Conservation (phyloP, 768 basidiomycete species). For the Mycena rosella region DNA sequence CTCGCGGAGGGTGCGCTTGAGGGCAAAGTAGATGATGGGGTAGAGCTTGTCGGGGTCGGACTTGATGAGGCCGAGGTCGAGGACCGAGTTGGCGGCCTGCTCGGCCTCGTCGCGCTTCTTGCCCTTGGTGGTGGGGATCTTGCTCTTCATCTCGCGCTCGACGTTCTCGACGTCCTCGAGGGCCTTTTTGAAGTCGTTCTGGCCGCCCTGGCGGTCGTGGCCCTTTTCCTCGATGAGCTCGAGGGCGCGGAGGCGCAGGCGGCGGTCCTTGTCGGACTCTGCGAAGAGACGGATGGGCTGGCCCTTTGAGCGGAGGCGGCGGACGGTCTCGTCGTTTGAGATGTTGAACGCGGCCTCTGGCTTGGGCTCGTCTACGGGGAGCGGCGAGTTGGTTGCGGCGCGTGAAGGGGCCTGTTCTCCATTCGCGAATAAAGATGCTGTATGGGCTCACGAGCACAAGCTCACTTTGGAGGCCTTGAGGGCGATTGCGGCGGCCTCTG, state of each 20-base stretch:
- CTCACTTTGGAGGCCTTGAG: conserved; percentile 61
- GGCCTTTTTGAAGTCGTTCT: conserved; percentile 95
- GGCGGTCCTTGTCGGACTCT: conserved; percentile 94
- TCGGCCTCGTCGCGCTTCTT: conserved; percentile 77
- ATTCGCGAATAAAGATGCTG: conserved; percentile 52
- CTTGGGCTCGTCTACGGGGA: conserved; percentile 55
- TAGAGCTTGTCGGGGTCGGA: conserved; percentile 95
- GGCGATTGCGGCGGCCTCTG: conserved; percentile 46
- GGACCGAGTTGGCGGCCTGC: conserved; percentile 63
- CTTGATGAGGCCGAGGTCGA: conserved; percentile 88
- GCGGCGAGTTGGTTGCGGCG: conserved; percentile 57
- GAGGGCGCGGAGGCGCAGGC: conserved; percentile 89
- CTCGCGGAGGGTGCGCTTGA: conserved; percentile 93
- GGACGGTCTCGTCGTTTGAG: conserved; percentile 92
- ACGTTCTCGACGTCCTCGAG: conserved; percentile 89
- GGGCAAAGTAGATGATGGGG: conserved; percentile 95
- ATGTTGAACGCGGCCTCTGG: conserved; percentile 84
- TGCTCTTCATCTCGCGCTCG: conserved; percentile 74
- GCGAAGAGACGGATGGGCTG: conserved; percentile 97
- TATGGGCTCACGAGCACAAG: conserved; percentile 28
- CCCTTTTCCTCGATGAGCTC: conserved; percentile 96
- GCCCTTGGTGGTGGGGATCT: conserved; percentile 60
- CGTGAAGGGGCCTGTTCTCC: conserved; percentile 63
- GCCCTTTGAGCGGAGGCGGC: conserved; percentile 89
- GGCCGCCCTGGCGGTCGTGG: conserved; percentile 82